Conservation (phyloP, 345 rosid species). For the Rhizophora apiculata region DNA sequence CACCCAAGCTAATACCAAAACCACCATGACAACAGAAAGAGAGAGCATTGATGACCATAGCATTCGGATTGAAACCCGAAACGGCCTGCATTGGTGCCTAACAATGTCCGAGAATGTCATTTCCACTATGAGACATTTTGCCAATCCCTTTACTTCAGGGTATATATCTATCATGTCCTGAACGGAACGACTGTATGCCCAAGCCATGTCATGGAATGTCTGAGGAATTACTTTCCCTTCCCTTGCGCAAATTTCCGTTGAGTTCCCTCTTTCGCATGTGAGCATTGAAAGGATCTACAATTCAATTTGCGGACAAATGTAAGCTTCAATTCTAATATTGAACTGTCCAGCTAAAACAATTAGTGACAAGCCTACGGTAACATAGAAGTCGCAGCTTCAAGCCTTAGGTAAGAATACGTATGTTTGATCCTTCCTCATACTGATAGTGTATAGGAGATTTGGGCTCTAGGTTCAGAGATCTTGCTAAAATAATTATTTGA, state of each 20-base stretch:
- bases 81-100: constrained; percentile 46
- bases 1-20: constrained; percentile 39
- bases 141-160: constrained; percentile 49
- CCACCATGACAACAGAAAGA: constrained; percentile 46
- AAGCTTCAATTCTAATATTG: neutral
- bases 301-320: neutral
- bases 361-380: too few relatives aligned
- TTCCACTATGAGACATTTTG: constrained; percentile 46
- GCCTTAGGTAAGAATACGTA: too few relatives aligned
- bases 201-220: constrained; percentile 32
- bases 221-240: constrained; percentile 47
- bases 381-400: too few relatives aligned
- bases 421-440: too few relatives aligned
- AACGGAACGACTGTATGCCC: constrained; percentile 47
- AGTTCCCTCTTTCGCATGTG: constrained; percentile 43
- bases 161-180: constrained; percentile 43
- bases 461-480: too few relatives aligned
- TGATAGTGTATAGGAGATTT: too few relatives aligned
- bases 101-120: constrained; percentile 35
- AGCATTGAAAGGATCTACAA: constrained; percentile 46
- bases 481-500: too few relatives aligned
- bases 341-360: neutral
- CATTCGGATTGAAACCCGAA: constrained; percentile 27
- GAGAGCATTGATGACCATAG: constrained; percentile 58
- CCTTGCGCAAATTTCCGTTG: constrained; percentile 29